Evolutionary conservation across 768 basidiomycete genomes (phyloP).

Genomic region (Lactarius akahatsu): DNA sequence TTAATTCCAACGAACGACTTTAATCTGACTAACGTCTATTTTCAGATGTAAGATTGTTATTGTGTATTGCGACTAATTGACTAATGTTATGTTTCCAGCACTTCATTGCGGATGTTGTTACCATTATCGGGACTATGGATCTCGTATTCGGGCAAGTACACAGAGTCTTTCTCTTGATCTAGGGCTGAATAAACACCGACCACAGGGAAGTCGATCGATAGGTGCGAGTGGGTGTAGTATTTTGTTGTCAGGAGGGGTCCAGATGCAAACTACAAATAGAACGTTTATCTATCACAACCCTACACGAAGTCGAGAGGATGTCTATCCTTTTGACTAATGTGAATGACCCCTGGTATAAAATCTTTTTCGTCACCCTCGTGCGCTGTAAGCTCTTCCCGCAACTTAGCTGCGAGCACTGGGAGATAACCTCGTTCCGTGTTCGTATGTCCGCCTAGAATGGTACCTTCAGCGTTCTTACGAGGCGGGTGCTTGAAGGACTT

Average conservation of each 20-base stretch:
- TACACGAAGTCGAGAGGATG: constrained; percentile 74
- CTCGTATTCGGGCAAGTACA: constrained; percentile 87
- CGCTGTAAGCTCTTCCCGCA: constrained; percentile 52
- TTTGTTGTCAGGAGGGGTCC: constrained; percentile 6
- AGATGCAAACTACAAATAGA: constrained; percentile 12
- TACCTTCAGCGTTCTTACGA: neutral
- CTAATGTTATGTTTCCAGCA: constrained; percentile 48
- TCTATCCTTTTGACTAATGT: constrained; percentile 68
- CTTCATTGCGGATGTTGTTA: constrained; percentile 91
- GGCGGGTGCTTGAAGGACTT: constrained; percentile 35
- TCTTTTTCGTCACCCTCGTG: constrained; percentile 36
- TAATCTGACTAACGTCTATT: constrained; percentile 19
- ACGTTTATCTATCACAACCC: constrained; percentile 6
- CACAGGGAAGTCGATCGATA: constrained; percentile 48
- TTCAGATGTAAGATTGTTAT: constrained; percentile 41
- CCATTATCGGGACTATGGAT: constrained; percentile 99
- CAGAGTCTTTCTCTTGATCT: constrained; percentile 5
- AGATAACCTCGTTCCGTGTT: constrained; percentile 96
- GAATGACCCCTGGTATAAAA: constrained; percentile 49
- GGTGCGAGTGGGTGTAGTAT: constrained; percentile 36
- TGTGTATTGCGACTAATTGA: constrained; percentile 8
- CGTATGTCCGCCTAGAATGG: constrained; percentile 73
- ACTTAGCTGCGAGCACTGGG: constrained; percentile 63
- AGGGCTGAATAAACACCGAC: constrained; percentile 16
- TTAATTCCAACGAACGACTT: constrained; percentile 19